These are phyloP conservation scores for Plasmodium knowlesi DNA, from an alignment of 169 alveolate genomes.

Conservation along the genomic window DNA sequence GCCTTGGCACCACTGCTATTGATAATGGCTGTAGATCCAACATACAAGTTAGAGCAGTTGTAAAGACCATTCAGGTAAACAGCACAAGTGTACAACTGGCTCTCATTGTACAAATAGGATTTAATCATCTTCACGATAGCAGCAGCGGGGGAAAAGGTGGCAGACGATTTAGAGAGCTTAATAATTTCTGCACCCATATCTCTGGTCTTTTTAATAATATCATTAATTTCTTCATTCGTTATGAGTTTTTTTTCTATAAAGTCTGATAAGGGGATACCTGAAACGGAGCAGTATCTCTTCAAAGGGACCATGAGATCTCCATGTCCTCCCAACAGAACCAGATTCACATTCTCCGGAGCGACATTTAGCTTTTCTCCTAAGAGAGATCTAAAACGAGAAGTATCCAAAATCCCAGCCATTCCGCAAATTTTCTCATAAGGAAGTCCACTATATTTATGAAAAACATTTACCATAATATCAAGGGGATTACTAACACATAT, in stretches of 20 bases:
- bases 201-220: slow-evolving; percentile 78
- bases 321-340: slow-evolving; percentile 89
- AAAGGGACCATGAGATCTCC: slow-evolving; percentile 91
- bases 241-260: slow-evolving; percentile 75
- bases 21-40: slow-evolving; percentile 82
- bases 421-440: slow-evolving; percentile 89
- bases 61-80: slow-evolving; percentile 81
- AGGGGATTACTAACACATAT: slow-evolving; percentile 90
- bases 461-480: slow-evolving; percentile 87
- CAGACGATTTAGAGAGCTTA: slow-evolving; percentile 78
- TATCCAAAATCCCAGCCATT: slow-evolving; percentile 89
- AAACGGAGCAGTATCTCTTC: slow-evolving; percentile 81
- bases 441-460: slow-evolving; percentile 84
- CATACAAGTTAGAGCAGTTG: slow-evolving; percentile 76
- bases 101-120: slow-evolving; percentile 78
- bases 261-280: slow-evolving; percentile 83
- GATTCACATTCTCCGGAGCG: slow-evolving; percentile 86
- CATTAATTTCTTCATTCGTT: slow-evolving; percentile 66
- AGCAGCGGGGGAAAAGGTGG: slow-evolving; percentile 85
- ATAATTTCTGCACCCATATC: slow-evolving; percentile 82
- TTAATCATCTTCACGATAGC: slow-evolving; percentile 81
- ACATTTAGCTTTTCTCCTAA: slow-evolving; percentile 83
- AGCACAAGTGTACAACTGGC: slow-evolving; percentile 80
- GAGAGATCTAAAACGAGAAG: slow-evolving; percentile 86
- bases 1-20: slow-evolving; percentile 77